A percentile compares a stretch with the other conserved stretches of the same genome.
phyloP scores from a whole-genome alignment of 495 filamentous ascomycete genomes.

The Daldinia childiae region DNA sequence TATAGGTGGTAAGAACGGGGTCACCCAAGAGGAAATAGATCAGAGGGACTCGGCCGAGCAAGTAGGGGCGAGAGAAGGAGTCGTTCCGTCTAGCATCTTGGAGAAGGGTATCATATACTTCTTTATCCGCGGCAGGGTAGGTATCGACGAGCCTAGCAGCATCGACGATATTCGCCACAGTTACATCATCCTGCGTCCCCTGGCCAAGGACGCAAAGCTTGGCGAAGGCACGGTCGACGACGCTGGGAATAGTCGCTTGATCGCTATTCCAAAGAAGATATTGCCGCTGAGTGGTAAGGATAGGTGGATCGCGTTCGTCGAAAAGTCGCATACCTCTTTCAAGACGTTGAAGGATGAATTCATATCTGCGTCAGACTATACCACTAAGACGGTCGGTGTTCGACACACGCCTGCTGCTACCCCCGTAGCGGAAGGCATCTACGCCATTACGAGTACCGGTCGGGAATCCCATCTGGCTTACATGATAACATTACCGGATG shows the following conservation, averaged over 20 bases:
- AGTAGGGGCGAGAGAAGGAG: slow-evolving; percentile 58
- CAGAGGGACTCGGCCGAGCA: slow-evolving; percentile 29
- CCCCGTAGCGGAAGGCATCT: slow-evolving; percentile 85
- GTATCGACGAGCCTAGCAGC: slow-evolving; percentile 73
- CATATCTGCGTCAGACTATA: slow-evolving; percentile 71
- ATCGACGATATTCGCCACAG: slow-evolving; percentile 78
- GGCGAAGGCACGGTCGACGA: slow-evolving; percentile 69
- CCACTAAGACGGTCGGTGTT: slow-evolving; percentile 78
- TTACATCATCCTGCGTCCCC: slow-evolving; percentile 83
- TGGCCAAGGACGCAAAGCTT: slow-evolving; percentile 75
- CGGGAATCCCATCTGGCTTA: slow-evolving; percentile 82
- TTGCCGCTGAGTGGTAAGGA: slow-evolving; percentile 77
- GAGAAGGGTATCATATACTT: slow-evolving; percentile 97
- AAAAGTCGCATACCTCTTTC: slow-evolving; percentile 74
- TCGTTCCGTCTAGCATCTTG: slow-evolving; percentile 75
- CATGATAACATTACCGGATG: slow-evolving; percentile 77
- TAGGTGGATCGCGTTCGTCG: slow-evolving; percentile 84
- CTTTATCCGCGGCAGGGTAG: slow-evolving; percentile 83
- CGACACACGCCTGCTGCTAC: slow-evolving; percentile 76
- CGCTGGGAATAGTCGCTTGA: slow-evolving; percentile 71
- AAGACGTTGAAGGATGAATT: slow-evolving; percentile 77
- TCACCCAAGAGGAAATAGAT: slow-evolving; percentile 17
- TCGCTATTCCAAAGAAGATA: slow-evolving; percentile 87
- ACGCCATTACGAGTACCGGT: slow-evolving; percentile 79
- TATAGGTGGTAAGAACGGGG: slow-evolving; percentile 9